A percentile compares a stretch with the other conserved stretches of the same genome.
phyloP scores from a whole-genome alignment of 2,329 filamentous ascomycete genomes.

The Grosmannia serpens region DNA sequence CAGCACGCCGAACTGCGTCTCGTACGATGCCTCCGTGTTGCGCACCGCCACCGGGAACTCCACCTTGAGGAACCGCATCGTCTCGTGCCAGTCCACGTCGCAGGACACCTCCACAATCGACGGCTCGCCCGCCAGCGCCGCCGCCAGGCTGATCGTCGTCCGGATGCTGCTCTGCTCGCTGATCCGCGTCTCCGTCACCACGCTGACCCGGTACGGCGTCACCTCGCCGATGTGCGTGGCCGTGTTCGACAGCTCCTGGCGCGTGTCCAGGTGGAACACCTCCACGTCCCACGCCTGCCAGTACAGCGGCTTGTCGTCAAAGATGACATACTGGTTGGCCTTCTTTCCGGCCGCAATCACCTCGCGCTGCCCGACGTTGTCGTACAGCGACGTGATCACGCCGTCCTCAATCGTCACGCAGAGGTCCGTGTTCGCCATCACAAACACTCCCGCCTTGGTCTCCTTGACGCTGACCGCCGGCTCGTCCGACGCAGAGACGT shows the following conservation, averaged over 20 bases:
- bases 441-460: slow-evolving; percentile 51
- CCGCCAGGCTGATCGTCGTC: slow-evolving; percentile 71
- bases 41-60: slow-evolving; percentile 90
- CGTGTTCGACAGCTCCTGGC: slow-evolving; percentile 59
- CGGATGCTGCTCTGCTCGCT: slow-evolving; percentile 78
- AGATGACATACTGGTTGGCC: slow-evolving; percentile 86
- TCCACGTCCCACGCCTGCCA: slow-evolving; percentile 99
- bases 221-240: slow-evolving; percentile 61
- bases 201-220: slow-evolving; percentile 64
- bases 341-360: slow-evolving; percentile 62
- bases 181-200: slow-evolving; percentile 77
- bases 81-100: slow-evolving; percentile 94
- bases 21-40: slow-evolving; percentile 88
- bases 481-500: slow-evolving; percentile 20
- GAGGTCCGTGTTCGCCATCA: slow-evolving; percentile 69
- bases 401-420: slow-evolving; percentile 62
- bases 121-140: slow-evolving; percentile 51
- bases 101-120: slow-evolving; percentile 67
- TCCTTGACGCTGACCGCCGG: slow-evolving; percentile 42
- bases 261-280: slow-evolving; percentile 84
- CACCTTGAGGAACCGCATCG: slow-evolving; percentile 96
- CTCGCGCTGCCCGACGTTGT: slow-evolving; percentile 62
- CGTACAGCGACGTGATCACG: slow-evolving; percentile 73
- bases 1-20: slow-evolving; percentile 86
- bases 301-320: slow-evolving; percentile 93